phyloP scores from a whole-genome alignment of 257 asterid species.

The Phtheirospermum japonicum region DNA sequence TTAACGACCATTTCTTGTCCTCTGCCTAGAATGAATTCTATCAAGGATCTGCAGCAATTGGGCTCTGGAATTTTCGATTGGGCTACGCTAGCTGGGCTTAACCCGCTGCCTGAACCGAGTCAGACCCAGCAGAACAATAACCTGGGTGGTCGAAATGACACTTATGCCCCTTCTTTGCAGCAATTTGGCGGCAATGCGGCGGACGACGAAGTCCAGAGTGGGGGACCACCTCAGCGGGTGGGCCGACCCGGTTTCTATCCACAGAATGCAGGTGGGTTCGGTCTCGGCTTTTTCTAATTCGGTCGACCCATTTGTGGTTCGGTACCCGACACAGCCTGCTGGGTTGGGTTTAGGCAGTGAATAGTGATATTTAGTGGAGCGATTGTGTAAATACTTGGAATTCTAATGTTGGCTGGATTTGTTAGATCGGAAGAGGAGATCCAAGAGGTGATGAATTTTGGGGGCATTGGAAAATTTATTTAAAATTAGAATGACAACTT shows the following conservation, averaged over 20 bases:
- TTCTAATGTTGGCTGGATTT: conserved; percentile 24
- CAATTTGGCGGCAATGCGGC: conserved; percentile 20
- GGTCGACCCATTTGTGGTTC: conserved; percentile 48
- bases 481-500: neutral
- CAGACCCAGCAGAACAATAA: conserved; percentile 23
- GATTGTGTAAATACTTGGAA: conserved; percentile 36
- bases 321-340: conserved; percentile 46
- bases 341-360: conserved; percentile 43
- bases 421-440: neutral
- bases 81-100: conserved; percentile 49
- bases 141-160: conserved; percentile 24
- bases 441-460: conserved; percentile 1
- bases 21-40: conserved; percentile 36
- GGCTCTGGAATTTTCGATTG: conserved; percentile 58
- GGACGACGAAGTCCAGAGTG: conserved; percentile 59
- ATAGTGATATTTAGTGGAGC: neutral
- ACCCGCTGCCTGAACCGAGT: conserved; percentile 35
- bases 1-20: conserved; percentile 37
- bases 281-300: conserved; percentile 22
- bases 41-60: conserved; percentile 34
- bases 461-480: neutral
- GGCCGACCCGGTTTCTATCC: conserved; percentile 35
- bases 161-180: conserved; percentile 29
- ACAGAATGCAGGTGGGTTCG: conserved; percentile 27
- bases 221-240: conserved; percentile 32